Base-by-base conservation (phyloP, 2,329 filamentous ascomycete genomes). In the Botrytis tulipae region DNA sequence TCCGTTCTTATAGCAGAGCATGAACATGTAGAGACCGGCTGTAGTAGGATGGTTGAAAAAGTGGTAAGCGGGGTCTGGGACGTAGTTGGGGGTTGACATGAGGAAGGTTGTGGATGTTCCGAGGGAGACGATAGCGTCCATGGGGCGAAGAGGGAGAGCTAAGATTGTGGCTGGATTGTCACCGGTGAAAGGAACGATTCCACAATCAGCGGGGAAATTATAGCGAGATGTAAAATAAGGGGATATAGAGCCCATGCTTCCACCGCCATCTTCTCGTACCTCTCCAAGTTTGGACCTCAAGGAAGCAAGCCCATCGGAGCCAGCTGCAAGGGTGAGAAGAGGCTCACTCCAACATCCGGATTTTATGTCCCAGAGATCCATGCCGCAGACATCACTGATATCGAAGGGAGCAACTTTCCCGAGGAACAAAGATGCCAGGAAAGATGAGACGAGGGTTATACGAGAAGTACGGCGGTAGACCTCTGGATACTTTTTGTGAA, bases 1-100 rank as follows among this genome's bases (percentile, higher is more conserved):
- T 78, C 96, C 96, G 83, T 99, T 99, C 84, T 98, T 98, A 86
- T 98, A 99, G 87, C 96, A 99, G 51, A 99, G 90, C 96, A 99
- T 99, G 84, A 99, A 98, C 96, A 99, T 98, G 87, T 97, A 98
- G 74, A 98, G 88, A 1, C 93, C 94, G 0, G 91, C 85, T 0
- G 94, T 97, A 62, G 94, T 96, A 1, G 96, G 96, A 83, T 98
- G 95, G 85, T 98, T 97, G 89, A 98, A 97, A 86, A 98, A 97
- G 85, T 99, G 96, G 80, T 97, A 97, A 10, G 92, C 89, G 4
- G 94, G 93, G 80, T 98, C 92, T 3, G 96, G 94, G 82, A 91
- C 91, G 87, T 97, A 98, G 79, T 89, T 87, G n/a, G 93, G 91
- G 7, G 96, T 98, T 80, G 93, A 94, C 95, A 98, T 98, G 75